A percentile compares a stretch with the other conserved stretches of the same genome.
phyloP scores from a whole-genome alignment of 1,284 basidiomycete species.

The Xerocomus amazonicus region DNA sequence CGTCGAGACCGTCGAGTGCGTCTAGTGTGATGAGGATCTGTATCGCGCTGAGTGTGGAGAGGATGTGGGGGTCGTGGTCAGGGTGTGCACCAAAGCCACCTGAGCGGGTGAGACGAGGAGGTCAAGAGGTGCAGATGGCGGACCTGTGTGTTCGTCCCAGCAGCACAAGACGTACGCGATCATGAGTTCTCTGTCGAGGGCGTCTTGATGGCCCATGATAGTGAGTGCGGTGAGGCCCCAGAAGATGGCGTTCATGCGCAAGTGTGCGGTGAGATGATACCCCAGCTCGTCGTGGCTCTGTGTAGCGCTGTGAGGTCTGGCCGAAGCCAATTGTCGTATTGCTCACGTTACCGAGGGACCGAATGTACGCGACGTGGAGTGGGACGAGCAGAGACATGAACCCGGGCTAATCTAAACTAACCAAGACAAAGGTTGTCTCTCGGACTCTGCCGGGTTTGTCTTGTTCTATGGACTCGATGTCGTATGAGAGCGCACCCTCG shows the following conservation, averaged over 20 bases:
- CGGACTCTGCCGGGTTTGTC: no score
- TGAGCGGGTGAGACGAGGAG: conserved; percentile 31
- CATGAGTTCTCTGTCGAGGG: conserved; percentile 79
- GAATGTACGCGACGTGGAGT: conserved; percentile 56
- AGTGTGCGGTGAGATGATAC: conserved; percentile 91
- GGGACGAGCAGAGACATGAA: conserved; percentile 23
- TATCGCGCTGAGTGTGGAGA: conserved; percentile 85
- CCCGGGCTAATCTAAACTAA: no score
- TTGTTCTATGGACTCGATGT: no score
- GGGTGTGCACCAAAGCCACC: conserved; percentile 93
- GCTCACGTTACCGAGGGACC: conserved; percentile 49
- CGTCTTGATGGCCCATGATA: conserved; percentile 75
- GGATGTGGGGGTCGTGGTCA: conserved; percentile 88
- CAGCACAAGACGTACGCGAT: conserved; percentile 90
- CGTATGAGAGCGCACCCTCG: no score
- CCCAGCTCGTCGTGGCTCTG: conserved; percentile 84
- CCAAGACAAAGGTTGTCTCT: no score
- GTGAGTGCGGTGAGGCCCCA: conserved; percentile 92
- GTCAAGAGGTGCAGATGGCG: conserved; percentile 22
- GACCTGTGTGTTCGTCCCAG: conserved; percentile 88
- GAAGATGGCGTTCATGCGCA: conserved; percentile 95
- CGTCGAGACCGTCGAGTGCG: conserved; percentile 70
- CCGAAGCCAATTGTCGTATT: no score
- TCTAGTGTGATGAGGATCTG: conserved; percentile 89
- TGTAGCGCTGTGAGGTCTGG: no score